Evolutionary conservation across 768 basidiomycete species (phyloP), one percentile per base, ranked within the genome.

Genomic region (Coprinopsis marcescibilis): DNA sequence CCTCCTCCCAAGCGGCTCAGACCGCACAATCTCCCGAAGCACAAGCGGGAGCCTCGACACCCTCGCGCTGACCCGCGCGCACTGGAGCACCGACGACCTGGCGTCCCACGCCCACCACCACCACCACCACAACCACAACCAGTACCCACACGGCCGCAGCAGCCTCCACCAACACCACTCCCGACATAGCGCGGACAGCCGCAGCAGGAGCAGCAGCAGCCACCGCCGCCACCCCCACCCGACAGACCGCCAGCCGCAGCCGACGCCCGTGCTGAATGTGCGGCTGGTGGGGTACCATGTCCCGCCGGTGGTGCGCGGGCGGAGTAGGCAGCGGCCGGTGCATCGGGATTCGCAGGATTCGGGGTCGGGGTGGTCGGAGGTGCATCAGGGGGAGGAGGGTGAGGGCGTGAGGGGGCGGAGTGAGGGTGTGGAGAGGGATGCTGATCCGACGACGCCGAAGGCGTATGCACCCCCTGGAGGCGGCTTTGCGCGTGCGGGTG

Each of bases 1-100:
- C 12, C 54, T 59, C 2, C 21, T 33, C 11, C 38, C 38, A 2
- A n/a, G n/a, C n/a, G n/a, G n/a, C n/a, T 39, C 38, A 33, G 40
- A 49, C n/a, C 25, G 39, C 3, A 49, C 48, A 1, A 43, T 49
- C 2, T 49, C 48, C 7, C 48, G 48, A 12, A 43, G 40, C 2
- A 43, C 27, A 4, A 43, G 40, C 12, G 45, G 35, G 4, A 38
- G 36, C 6, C 15, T 45, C 1, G 45, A 46, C 24, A 10, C 39
- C 12, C 13, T 14, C 5, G 4, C 11, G 15, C 35, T 35, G 11
- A 26, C 29, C 26, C 45, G 39, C 12, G n/a, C n/a, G n/a, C n/a
- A n/a, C n/a, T n/a, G n/a, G n/a, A n/a, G n/a, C n/a, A n/a, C n/a
- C n/a, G n/a, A n/a, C n/a, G n/a, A n/a, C n/a, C n/a, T n/a, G n/a